Evolutionary conservation across 2,329 filamentous ascomycete genomes (phyloP).

Genomic region (Colletotrichum limetticola): DNA sequence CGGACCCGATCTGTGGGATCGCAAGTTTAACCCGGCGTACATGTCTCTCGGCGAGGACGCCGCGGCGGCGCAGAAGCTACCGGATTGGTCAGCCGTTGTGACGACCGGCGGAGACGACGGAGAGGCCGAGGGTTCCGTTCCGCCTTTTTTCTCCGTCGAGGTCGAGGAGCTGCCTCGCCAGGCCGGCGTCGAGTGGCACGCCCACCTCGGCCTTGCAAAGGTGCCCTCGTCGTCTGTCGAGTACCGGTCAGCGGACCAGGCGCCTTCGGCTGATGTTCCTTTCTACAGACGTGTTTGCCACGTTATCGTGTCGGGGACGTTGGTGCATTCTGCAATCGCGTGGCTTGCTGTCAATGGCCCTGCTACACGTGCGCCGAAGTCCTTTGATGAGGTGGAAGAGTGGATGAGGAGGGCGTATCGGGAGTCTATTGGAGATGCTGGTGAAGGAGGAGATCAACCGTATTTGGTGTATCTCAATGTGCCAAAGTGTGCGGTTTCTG

Average conservation of each 20-base stretch:
- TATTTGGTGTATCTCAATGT: constrained; percentile 47
- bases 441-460: constrained; percentile 33
- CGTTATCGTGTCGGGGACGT: constrained; percentile 11
- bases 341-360: background rate
- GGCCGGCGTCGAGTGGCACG: constrained; percentile 87
- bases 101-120: constrained; percentile 45
- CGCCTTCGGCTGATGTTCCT: background rate
- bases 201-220: constrained; percentile 66
- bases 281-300: constrained; percentile 19
- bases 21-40: constrained; percentile 66
- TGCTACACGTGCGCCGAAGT: background rate
- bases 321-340: constrained; percentile 27
- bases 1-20: constrained; percentile 76
- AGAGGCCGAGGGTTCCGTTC: constrained; percentile 47
- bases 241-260: background rate
- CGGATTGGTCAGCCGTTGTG: constrained; percentile 61
- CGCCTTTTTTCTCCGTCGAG: constrained; percentile 80
- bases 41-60: constrained; percentile 50
- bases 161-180: constrained; percentile 80
- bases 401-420: constrained; percentile 23
- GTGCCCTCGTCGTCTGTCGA: constrained; percentile 37
- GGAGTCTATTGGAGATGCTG: constrained; percentile 1
- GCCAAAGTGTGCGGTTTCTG: background rate
- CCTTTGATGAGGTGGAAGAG: constrained; percentile 2
- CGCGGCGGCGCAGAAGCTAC: constrained; percentile 48